Evolutionary conservation across 352 stramenopile species (phyloP).

Genomic region (Pythium guiyangense): DNA sequence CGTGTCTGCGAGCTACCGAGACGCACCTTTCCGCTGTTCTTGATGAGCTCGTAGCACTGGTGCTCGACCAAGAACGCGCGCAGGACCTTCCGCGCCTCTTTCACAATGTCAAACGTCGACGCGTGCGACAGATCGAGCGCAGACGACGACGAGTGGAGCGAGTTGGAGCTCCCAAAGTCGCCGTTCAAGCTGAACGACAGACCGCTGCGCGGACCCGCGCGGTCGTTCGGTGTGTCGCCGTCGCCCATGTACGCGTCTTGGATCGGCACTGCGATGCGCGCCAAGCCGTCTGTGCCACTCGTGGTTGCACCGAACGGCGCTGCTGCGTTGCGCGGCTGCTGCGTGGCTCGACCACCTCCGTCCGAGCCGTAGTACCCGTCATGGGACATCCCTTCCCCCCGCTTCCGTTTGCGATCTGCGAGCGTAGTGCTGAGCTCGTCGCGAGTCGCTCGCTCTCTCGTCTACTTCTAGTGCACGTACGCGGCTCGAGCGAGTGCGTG

Average conservation of each 20-base stretch:
- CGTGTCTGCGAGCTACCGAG: neutral
- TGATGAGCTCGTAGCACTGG: conserved; percentile 95
- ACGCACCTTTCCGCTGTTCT: conserved; percentile 90
- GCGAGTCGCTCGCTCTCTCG: neutral
- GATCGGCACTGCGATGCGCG: conserved; percentile 24
- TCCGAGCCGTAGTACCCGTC: conserved; percentile 53
- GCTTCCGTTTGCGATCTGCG: conserved; percentile 55
- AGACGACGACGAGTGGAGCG: conserved; percentile 23
- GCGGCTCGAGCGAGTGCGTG: too few relatives aligned
- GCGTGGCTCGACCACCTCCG: conserved; percentile 14
- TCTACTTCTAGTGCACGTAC: neutral
- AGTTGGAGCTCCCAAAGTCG: conserved; percentile 14
- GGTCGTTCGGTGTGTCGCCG: conserved; percentile 7
- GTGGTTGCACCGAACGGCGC: conserved; percentile 5
- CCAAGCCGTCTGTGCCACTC: conserved; percentile 7
- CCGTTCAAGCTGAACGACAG: conserved; percentile 31
- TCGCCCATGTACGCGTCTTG: conserved; percentile 38
- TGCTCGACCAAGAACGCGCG: conserved; percentile 85
- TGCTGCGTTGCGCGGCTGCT: conserved; percentile 7
- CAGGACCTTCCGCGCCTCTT: conserved; percentile 80
- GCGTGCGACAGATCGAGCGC: conserved; percentile 39
- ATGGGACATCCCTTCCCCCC: conserved; percentile 57
- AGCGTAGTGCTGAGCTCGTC: conserved; percentile 13
- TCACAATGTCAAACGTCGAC: conserved; percentile 60
- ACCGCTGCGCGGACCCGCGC: neutral